Base-by-base conservation (phyloP, 2,329 filamentous ascomycete genomes). In the Harringtonia aguacate region DNA sequence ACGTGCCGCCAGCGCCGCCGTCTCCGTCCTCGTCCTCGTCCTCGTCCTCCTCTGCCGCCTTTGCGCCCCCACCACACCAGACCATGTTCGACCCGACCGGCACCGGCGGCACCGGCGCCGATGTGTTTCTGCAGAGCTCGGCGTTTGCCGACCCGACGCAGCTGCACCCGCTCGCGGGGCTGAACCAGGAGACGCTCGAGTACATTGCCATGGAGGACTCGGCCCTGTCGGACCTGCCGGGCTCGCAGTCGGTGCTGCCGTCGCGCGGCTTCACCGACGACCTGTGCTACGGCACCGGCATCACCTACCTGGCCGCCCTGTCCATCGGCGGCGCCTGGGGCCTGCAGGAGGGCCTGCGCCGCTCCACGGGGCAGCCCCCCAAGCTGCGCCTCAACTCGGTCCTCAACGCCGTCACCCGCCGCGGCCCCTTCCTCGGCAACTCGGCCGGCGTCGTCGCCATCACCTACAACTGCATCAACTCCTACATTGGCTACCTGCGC, bases 261-360 rank as follows among this genome's bases (percentile, higher is more conserved):
- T 95, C 89, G 45, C 83, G 92, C 62, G 92, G 92, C 61, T 98
- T 94, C 80, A 94, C 89, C 48, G 92, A 98, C 61, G 92, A 98
- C 63, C 78, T 98, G 48, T 97, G 92, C 68, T 98, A 98, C 63
- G 92, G 94, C 58, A 94, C 92, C 20, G 92, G 92, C 56, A 81
- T 90, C 50, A 95, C 88, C 59, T 98, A 98, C 61, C 72, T 98
- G 48, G 71, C 85, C n/a, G 92, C 85, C 8, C 70, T 98, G 56
- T 76, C 83, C 34, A 61, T 94, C 53, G 92, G 92, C 63, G 92
- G 92, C 53, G 81, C 79, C 46, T 97, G 90, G 90, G 92, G 92
- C 49, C 64, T 98, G 54, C 82, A 85, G 52, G 92, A 98, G 66
- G 92, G 92, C 12, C 67, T 97, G 55, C 79, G 81, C 58, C 81